phyloP scores from a whole-genome alignment of 2,329 filamentous ascomycete genomes.

The Talaromyces sp. region DNA sequence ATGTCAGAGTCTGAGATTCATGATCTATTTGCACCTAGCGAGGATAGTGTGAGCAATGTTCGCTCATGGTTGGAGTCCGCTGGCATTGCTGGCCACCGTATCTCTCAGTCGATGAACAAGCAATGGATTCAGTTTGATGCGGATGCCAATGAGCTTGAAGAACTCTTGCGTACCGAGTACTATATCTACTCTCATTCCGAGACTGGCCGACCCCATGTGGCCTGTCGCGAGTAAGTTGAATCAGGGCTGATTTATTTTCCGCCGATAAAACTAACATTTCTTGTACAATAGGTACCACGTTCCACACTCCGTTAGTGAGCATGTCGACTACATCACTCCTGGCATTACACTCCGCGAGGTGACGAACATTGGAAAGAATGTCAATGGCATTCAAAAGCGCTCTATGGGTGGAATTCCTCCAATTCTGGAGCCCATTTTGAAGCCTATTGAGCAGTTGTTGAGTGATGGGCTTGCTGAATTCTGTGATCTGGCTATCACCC shows the following conservation, averaged over 20 bases:
- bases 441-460: conserved; percentile 25
- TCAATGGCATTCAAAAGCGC: conserved; percentile 23
- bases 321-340: conserved; percentile 38
- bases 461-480: conserved; percentile 13
- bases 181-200: conserved; percentile 40
- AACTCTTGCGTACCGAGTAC: conserved; percentile 44
- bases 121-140: conserved; percentile 48
- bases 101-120: conserved; percentile 34
- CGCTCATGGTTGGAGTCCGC: conserved; percentile 31
- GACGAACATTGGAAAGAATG: conserved; percentile 16
- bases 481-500: conserved; percentile 42
- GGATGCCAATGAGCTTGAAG: conserved; percentile 40
- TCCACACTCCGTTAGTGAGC: conserved; percentile 31
- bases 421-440: conserved; percentile 27
- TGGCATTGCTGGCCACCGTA: conserved; percentile 27
- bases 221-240: conserved; percentile 42
- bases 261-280: background rate
- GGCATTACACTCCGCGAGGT: conserved; percentile 39
- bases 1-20: conserved; percentile 35
- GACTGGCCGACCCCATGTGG: conserved; percentile 37
- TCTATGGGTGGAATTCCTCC: conserved; percentile 26
- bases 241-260: background rate
- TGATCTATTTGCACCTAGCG: conserved; percentile 39
- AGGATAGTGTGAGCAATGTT: conserved; percentile 32
- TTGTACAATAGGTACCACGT: conserved; percentile 29